These are phyloP conservation scores for Corymbia calophylla DNA, from an alignment of 441 rosid species.

Conservation along the genomic window DNA sequence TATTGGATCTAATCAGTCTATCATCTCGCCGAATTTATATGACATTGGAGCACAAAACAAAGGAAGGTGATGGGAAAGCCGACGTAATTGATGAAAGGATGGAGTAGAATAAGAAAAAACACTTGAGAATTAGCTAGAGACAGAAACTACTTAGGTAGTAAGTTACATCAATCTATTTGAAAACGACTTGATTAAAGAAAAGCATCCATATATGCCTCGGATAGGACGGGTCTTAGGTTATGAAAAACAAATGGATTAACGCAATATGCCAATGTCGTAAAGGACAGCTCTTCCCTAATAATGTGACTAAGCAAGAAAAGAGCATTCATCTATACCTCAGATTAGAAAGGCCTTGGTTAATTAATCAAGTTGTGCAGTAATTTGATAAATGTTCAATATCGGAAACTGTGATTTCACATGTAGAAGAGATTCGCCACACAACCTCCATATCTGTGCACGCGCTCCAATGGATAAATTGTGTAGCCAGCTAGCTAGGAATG, in stretches of 20 bases:
- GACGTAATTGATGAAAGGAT: neutral
- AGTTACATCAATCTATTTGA: neutral
- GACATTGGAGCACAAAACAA: neutral
- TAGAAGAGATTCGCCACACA: rapidly evolving
- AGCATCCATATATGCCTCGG: neutral
- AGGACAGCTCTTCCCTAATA: neutral
- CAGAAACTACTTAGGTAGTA: neutral
- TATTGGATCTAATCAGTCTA: neutral
- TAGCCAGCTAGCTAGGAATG: neutral
- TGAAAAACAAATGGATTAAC: neutral
- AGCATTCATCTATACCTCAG: neutral
- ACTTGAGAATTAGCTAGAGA: neutral
- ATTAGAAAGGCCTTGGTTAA: rapidly evolving
- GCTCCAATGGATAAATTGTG: neutral
- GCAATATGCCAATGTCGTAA: neutral
- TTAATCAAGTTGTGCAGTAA: neutral
- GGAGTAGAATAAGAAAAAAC: neutral
- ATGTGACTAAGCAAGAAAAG: neutral
- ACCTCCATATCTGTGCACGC: neutral
- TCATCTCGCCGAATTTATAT: neutral
- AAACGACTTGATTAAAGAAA: neutral
- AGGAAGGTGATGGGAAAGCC: neutral
- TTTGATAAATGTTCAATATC: neutral
- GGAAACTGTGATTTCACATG: neutral
- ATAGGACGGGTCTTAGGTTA: neutral